A percentile compares a stretch with the other conserved stretches of the same genome.
These are phyloP conservation scores for Moniliophthora roreri DNA, from an alignment of 1,284 basidiomycete species.

Conservation along the genomic window DNA sequence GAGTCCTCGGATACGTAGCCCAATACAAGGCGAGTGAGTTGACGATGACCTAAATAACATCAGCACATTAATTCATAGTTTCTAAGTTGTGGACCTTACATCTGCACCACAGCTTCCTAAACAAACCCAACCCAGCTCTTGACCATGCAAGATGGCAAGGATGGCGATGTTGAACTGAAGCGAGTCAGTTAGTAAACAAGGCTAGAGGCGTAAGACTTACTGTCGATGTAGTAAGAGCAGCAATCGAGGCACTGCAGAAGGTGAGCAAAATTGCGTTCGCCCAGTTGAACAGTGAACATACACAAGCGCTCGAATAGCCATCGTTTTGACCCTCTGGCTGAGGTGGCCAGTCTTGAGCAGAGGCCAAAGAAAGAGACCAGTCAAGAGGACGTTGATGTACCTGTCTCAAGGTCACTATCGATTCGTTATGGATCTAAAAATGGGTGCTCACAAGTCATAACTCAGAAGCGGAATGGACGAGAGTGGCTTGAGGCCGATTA, in stretches of 20 bases:
- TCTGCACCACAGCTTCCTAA: slow-evolving; percentile 46
- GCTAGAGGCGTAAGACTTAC: slow-evolving; percentile 11
- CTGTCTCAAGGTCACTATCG: slow-evolving; percentile 20
- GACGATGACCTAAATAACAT: slow-evolving; percentile 24
- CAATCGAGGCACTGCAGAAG: slow-evolving; percentile 33
- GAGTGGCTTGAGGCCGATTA: slow-evolving; percentile 40
- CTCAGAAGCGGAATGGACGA: slow-evolving; percentile 40
- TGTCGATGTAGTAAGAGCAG: slow-evolving; percentile 38
- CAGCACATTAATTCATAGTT: neutral
- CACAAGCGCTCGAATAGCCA: slow-evolving; percentile 36
- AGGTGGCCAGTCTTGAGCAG: slow-evolving; percentile 30
- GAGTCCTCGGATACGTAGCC: slow-evolving; percentile 18
- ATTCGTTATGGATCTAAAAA: neutral
- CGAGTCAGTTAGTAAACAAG: neutral
- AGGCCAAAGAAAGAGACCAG: slow-evolving; percentile 42
- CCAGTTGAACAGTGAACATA: slow-evolving; percentile 15
- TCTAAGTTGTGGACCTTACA: slow-evolving; percentile 23
- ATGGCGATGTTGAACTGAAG: slow-evolving; percentile 39
- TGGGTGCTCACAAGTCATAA: slow-evolving; percentile 37
- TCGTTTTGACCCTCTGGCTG: slow-evolving; percentile 28
- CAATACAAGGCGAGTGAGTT: slow-evolving; percentile 31
- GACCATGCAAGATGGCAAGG: slow-evolving; percentile 40
- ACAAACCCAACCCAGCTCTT: slow-evolving; percentile 47
- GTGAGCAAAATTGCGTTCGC: neutral
- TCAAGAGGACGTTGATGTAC: slow-evolving; percentile 38